A percentile compares a stretch with the other conserved stretches of the same genome.
These are phyloP conservation scores for Mortierella sp. DNA, from an alignment of 371 early-diverging fungal species.

Conservation along the genomic window DNA sequence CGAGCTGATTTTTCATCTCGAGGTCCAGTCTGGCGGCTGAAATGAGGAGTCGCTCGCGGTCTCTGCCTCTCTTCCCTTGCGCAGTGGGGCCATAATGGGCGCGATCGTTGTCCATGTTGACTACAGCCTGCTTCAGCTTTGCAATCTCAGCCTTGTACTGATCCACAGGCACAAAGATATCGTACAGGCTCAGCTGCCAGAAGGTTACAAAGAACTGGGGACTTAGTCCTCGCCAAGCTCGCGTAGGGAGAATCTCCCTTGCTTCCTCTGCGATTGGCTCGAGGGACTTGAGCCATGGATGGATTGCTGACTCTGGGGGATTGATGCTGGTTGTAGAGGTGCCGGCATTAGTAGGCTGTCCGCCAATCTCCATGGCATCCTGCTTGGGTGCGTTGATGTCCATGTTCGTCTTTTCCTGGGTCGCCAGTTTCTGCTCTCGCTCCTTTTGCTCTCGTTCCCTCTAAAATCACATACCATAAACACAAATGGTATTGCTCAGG, in stretches of 20 bases:
- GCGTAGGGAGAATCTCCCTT: constrained; percentile 54
- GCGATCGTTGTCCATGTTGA: constrained; percentile 59
- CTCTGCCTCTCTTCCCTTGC: constrained; percentile 60
- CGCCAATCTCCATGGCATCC: constrained; percentile 15
- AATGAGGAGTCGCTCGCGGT: constrained; percentile 55
- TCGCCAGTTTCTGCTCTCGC: neutral
- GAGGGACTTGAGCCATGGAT: constrained; percentile 52
- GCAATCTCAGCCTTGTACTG: constrained; percentile 82
- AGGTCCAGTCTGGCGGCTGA: constrained; percentile 50
- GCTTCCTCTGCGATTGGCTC: constrained; percentile 60
- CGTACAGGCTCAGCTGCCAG: constrained; percentile 89
- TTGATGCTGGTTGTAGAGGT: neutral
- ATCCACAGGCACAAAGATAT: constrained; percentile 81
- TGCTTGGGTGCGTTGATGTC: neutral
- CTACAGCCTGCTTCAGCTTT: constrained; percentile 65
- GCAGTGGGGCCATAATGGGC: constrained; percentile 19
- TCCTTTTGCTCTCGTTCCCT: constrained; percentile 15
- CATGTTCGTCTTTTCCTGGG: constrained; percentile 4
- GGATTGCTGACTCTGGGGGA: neutral
- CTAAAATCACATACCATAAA: neutral
- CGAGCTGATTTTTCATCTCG: constrained; percentile 60
- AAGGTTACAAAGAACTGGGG: constrained; percentile 88
- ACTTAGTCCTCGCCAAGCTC: constrained; percentile 63
- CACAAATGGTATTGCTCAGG: neutral
- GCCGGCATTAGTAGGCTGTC: neutral